Base-by-base conservation (phyloP, 352 stramenopile species). In the Pythium guiyangense region DNA sequence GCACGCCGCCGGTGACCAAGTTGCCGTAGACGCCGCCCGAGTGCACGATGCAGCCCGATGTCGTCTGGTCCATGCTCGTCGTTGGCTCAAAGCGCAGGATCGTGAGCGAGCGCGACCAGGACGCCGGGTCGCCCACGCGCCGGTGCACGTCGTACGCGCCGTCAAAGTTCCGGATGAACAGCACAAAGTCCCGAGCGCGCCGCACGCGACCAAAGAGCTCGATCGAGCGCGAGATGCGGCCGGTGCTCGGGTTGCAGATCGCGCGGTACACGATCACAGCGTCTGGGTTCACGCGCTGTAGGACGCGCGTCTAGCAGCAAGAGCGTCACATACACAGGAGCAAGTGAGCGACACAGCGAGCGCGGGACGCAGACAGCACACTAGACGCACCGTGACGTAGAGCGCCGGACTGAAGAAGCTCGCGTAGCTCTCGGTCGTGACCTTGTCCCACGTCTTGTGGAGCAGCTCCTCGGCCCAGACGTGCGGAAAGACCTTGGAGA, bases 221-320 rank as follows among this genome's bases (percentile, higher is more conserved):
- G 50, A 83, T 65, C 18, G 70, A 69, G 14, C 70, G 63, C 4
- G 70, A 78, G 46, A 80, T 61, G 48, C 70, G 62, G 18, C 57
- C 63, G 14, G 63, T 78, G 42, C 69, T 53, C 20, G 68, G 70
- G 58, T 80, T 72, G 57, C 63, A 83, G 46, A 79, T 79, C 46
- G 64, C 68, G 26, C 73, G 73, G 60, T 79, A 78, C 43, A 79
- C 67, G 50, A 83, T 76, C 48, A 80, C 70, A 5, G 73, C 73
- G 50, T 83, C 71, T 43, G 69, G 49, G 54, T 60, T 74, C 25
- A 83, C 66, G 40, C 66, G 67, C 60, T 80, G 73, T 34, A 83
- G 57, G 35, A 80, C 57, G 43, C 78, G 73, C 55, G 72, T 70
- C 69, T 83, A n/a, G 52, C 25, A 35, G 14, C n/a, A n/a, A 53